These are phyloP conservation scores for Thelonectria rubi DNA, from an alignment of 2,329 filamentous ascomycete genomes.

Conservation along the genomic window DNA sequence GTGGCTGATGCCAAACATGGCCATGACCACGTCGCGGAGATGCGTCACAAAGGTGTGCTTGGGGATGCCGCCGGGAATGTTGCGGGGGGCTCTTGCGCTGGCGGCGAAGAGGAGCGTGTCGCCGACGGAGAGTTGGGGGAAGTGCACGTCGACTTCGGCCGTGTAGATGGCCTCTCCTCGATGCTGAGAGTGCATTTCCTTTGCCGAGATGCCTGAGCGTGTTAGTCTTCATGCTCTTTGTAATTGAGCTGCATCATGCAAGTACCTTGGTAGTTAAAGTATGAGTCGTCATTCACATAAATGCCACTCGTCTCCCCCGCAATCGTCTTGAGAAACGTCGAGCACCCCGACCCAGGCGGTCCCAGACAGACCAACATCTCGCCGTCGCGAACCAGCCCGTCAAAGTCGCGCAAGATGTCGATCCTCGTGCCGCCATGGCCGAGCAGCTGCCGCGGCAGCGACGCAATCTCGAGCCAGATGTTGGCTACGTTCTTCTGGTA, in stretches of 20 bases:
- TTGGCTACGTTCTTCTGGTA: constrained; percentile 73
- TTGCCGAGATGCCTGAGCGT: constrained; percentile 34
- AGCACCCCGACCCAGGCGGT: constrained; percentile 75
- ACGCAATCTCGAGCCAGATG: constrained; percentile 60
- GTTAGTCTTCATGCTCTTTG: background rate
- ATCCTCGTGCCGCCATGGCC: constrained; percentile 64
- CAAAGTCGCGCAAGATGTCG: constrained; percentile 71
- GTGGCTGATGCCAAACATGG: constrained; percentile 74
- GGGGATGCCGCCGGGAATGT: constrained; percentile 64
- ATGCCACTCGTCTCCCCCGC: constrained; percentile 83
- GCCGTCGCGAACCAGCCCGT: constrained; percentile 71
- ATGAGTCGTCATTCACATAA: constrained; percentile 70
- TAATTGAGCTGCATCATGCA: constrained; percentile 4
- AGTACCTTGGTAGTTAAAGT: constrained; percentile 80
- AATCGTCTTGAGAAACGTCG: constrained; percentile 82
- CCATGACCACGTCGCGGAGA: constrained; percentile 74
- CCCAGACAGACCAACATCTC: constrained; percentile 79
- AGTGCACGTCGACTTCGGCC: constrained; percentile 82
- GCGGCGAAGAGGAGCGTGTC: constrained; percentile 81
- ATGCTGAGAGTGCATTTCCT: constrained; percentile 41
- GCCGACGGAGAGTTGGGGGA: constrained; percentile 76
- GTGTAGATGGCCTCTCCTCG: constrained; percentile 86
- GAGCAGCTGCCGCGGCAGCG: constrained; percentile 57
- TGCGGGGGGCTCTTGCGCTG: constrained; percentile 68
- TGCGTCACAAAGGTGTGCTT: constrained; percentile 64